Conservation (phyloP, 352 stramenopile species). For the Phytophthora sp. region DNA sequence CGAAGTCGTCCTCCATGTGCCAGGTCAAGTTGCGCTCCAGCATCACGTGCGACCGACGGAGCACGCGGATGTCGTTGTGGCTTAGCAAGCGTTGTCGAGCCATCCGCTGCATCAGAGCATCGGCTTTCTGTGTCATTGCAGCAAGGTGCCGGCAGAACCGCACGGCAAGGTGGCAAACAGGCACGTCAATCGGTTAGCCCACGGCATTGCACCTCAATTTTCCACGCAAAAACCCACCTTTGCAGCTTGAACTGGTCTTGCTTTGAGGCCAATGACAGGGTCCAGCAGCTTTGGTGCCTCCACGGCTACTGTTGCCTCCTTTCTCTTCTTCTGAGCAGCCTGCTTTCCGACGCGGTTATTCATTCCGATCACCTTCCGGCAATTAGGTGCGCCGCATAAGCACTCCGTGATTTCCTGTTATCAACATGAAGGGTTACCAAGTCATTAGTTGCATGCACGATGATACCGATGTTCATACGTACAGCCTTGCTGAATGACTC, state of each 20-base stretch:
- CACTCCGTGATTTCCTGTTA: conserved; percentile 77
- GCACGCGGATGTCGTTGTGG: conserved; percentile 45
- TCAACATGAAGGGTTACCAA: conserved; percentile 4
- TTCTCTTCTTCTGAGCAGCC: conserved; percentile 24
- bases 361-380: conserved; percentile 72
- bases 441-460: no score
- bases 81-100: conserved; percentile 57
- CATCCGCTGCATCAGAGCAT: conserved; percentile 68
- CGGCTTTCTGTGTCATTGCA: conserved; percentile 67
- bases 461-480: no score
- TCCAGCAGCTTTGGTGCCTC: conserved; percentile 42
- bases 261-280: conserved; percentile 48
- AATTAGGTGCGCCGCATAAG: conserved; percentile 64
- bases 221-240: conserved; percentile 35
- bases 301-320: not conserved
- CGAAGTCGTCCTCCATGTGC: conserved; percentile 65
- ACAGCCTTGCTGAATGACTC: conserved; percentile 37
- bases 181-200: no score
- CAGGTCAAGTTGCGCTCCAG: conserved; percentile 62
- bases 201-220: not conserved
- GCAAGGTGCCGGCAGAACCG: no score
- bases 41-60: conserved; percentile 62
- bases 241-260: conserved; percentile 36
- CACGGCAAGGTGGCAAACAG: no score
- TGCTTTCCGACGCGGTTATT: conserved; percentile 64